These are phyloP conservation scores for Aureobasidium pullulans DNA, from an alignment of 2,329 filamentous ascomycete genomes.

Conservation along the genomic window DNA sequence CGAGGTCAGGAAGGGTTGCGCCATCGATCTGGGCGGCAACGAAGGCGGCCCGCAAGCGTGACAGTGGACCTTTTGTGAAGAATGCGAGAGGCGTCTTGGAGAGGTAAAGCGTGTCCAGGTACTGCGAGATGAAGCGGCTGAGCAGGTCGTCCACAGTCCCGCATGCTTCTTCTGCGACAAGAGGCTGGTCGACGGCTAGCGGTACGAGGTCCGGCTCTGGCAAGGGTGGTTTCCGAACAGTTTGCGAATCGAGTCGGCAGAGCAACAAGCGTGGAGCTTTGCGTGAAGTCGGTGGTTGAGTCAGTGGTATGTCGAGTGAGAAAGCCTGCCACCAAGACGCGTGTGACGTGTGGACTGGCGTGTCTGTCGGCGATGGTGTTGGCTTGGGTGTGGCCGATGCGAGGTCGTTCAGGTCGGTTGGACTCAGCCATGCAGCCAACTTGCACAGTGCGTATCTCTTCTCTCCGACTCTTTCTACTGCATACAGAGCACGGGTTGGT, in stretches of 20 bases:
- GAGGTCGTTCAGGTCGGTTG: constrained; percentile 45
- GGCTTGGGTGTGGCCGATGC: constrained; percentile 25
- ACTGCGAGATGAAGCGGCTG: constrained; percentile 41
- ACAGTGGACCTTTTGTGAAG: constrained; percentile 75
- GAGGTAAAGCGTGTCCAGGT: constrained; percentile 40
- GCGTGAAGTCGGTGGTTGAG: neutral
- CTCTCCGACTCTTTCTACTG: constrained; percentile 56
- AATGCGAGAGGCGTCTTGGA: constrained; percentile 68
- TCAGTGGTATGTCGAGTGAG: neutral
- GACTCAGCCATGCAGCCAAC: constrained; percentile 58
- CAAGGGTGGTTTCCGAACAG: neutral
- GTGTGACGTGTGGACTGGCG: neutral
- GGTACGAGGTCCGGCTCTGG: neutral
- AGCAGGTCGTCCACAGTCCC: constrained; percentile 34
- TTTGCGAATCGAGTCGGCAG: neutral
- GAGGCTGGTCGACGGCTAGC: neutral
- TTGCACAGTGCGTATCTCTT: constrained; percentile 62
- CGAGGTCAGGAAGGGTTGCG: constrained; percentile 44
- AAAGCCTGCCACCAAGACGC: constrained; percentile 1
- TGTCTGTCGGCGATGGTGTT: neutral
- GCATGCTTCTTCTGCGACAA: constrained; percentile 10
- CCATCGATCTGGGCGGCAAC: constrained; percentile 33
- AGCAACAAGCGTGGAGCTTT: constrained; percentile 16
- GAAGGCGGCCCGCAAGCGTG: constrained; percentile 65
- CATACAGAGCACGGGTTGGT: constrained; percentile 48